A percentile compares a stretch with the other conserved stretches of the same genome.
These are phyloP conservation scores for Saturnispora hagleri DNA, from an alignment of 805 yeast species.

Conservation along the genomic window DNA sequence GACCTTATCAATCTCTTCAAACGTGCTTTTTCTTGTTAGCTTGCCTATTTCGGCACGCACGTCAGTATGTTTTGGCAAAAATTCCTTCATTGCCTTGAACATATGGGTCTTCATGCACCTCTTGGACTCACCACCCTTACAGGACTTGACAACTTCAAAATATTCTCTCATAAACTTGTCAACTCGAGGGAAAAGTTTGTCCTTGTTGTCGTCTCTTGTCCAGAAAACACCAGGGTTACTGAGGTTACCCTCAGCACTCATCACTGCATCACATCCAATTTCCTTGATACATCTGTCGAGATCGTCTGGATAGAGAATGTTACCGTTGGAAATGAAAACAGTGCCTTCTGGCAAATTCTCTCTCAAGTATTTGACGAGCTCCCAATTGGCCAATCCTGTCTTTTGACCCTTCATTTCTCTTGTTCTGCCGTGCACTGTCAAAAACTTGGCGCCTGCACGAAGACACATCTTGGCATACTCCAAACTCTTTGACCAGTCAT, in stretches of 20 bases:
- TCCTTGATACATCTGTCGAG: slow-evolving; percentile 55
- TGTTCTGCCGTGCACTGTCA: slow-evolving; percentile 92
- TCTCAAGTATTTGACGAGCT: slow-evolving; percentile 58
- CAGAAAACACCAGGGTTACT: slow-evolving; percentile 90
- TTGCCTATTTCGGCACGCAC: slow-evolving; percentile 65
- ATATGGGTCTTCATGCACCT: slow-evolving; percentile 87
- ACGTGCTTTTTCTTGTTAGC: slow-evolving; percentile 29
- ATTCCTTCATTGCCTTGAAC: slow-evolving; percentile 78
- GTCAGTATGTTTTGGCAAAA: slow-evolving; percentile 67
- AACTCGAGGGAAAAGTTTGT: slow-evolving; percentile 73
- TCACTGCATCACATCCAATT: slow-evolving; percentile 78
- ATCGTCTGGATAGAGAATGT: slow-evolving; percentile 84
- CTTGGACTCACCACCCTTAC: slow-evolving; percentile 63
- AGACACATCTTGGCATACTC: slow-evolving; percentile 84
- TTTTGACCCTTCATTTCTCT: slow-evolving; percentile 96
- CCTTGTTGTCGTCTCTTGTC: slow-evolving; percentile 41
- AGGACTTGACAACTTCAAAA: slow-evolving; percentile 63
- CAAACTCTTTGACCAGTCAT: slow-evolving; percentile 72
- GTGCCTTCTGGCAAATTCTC: slow-evolving; percentile 72
- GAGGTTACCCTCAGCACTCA: slow-evolving; percentile 95
- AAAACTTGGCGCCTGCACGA: slow-evolving; percentile 89
- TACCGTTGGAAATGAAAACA: slow-evolving; percentile 91
- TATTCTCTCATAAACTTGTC: slow-evolving; percentile 80
- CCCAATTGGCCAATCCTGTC: slow-evolving; percentile 96
- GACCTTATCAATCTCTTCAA: slow-evolving; percentile 40